Evolutionary conservation across 2,329 filamentous ascomycete genomes (phyloP).

Genomic region (Cordyceps cateniannulata): DNA sequence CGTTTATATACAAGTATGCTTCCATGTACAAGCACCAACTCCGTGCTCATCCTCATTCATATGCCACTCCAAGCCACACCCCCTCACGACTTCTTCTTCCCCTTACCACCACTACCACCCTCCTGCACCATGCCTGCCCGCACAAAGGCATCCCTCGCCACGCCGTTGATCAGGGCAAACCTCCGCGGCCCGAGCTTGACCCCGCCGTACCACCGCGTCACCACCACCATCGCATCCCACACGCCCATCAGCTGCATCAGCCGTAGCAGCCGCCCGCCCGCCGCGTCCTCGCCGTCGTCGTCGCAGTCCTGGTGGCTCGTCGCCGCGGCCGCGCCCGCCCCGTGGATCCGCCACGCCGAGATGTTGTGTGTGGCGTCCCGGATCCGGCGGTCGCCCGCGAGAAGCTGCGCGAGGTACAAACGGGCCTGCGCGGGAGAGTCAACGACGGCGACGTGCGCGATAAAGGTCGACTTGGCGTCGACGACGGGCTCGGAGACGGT

Average conservation of each 20-base stretch:
- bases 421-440: slow-evolving; percentile 64
- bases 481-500: slow-evolving; percentile 63
- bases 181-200: slow-evolving; percentile 81
- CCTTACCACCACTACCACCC: slow-evolving; percentile 30
- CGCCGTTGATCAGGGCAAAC: slow-evolving; percentile 84
- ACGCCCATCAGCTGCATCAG: slow-evolving; percentile 92
- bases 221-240: slow-evolving; percentile 88
- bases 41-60: neutral
- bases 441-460: slow-evolving; percentile 70
- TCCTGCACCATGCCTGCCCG: slow-evolving; percentile 64
- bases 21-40: neutral
- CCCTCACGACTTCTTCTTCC: slow-evolving; percentile 33
- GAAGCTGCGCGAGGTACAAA: slow-evolving; percentile 64
- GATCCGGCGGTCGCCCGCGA: slow-evolving; percentile 76
- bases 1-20: too few species aligned
- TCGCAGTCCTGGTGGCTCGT: slow-evolving; percentile 79
- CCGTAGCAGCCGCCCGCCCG: slow-evolving; percentile 77
- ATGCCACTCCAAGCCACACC: slow-evolving; percentile 10
- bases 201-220: slow-evolving; percentile 93
- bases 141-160: slow-evolving; percentile 77
- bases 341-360: slow-evolving; percentile 81
- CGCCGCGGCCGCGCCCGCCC: slow-evolving; percentile 29
- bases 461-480: slow-evolving; percentile 82
- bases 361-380: slow-evolving; percentile 93
- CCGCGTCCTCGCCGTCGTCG: slow-evolving; percentile 92